Base-by-base conservation (phyloP, 257 asterid genomes). In the Craterostigma plantagineum region DNA sequence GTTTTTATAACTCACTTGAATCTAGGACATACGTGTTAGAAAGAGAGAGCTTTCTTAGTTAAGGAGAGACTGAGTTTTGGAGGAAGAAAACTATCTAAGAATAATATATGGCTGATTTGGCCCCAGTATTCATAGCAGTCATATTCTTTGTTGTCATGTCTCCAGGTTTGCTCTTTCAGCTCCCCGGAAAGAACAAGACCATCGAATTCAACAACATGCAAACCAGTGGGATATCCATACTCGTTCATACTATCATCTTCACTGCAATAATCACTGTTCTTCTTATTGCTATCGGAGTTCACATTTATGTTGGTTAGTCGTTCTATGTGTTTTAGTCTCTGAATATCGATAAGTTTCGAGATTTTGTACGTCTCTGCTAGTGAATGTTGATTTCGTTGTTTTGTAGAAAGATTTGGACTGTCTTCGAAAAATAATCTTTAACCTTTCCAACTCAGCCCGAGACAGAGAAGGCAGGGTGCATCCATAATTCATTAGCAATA, bases 131-230 rank as follows among this genome's bases (percentile, higher is more conserved):
- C 14, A 23, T 71, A 33, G 64, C 67, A 11, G 72, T 67, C 16
- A 59, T 66, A 46, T 37, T 71, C 4, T 71, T 71, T 27, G 69
- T 66, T 35, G 7, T 71, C 3, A 46, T 71, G 13, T 60, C 67
- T 9, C 79, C 79, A 0, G 75, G 79, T 7, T 55, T 71, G 30
- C 36, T 71, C 0, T 67, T 71, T 58, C 79, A 71, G 40, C 75
- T 71, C 5, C 79, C 79, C 0, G 75, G 75, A 11, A 45, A 53
- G 16, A 39, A 34, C 30, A 55, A 47, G 57, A 45, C 58, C 3
- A 47, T 67, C n/a, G 75, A 67, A 56, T 63, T 71, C 16, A 23
- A 15, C 33, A 71, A 63, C 65, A 51, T 71, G 69, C 59, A 48
- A 33, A 71, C 79, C 1, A 71, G 67, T 41, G 72, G 79, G 7